These are phyloP conservation scores for Candida orba DNA, from an alignment of 805 yeast genomes.

Conservation along the genomic window DNA sequence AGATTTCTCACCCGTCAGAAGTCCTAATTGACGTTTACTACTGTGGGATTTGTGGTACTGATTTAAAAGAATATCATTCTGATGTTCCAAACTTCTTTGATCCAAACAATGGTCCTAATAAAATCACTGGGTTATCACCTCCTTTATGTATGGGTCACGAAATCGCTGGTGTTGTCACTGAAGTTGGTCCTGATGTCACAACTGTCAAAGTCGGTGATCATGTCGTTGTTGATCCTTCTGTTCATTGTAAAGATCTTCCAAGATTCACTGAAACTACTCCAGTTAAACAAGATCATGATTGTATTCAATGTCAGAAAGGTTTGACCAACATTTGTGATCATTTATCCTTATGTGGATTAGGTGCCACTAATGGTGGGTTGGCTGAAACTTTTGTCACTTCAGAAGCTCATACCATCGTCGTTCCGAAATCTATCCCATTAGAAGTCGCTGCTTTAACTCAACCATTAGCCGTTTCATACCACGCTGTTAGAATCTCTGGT, in stretches of 20 bases:
- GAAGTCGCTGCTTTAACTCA: slow-evolving; percentile 48
- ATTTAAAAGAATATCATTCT: slow-evolving; percentile 45
- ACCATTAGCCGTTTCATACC: slow-evolving; percentile 56
- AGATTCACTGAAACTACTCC: slow-evolving; percentile 29
- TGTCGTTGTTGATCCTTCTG: slow-evolving; percentile 58
- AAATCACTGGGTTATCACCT: slow-evolving; percentile 32
- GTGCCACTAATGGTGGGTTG: slow-evolving; percentile 50
- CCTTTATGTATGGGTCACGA: slow-evolving; percentile 53
- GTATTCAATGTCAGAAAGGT: slow-evolving; percentile 45
- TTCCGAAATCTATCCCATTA: slow-evolving; percentile 34
- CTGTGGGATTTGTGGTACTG: slow-evolving; percentile 63
- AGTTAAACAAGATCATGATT: slow-evolving; percentile 25
- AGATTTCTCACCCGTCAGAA: slow-evolving; percentile 30
- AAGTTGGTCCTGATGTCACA: slow-evolving; percentile 39
- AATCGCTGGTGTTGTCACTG: slow-evolving; percentile 38
- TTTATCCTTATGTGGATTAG: slow-evolving; percentile 46
- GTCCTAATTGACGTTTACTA: slow-evolving; percentile 38
- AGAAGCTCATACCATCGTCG: slow-evolving; percentile 31
- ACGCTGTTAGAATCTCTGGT: slow-evolving; percentile 39
- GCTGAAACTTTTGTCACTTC: slow-evolving; percentile 41
- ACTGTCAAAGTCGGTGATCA: slow-evolving; percentile 44
- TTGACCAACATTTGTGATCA: slow-evolving; percentile 45
- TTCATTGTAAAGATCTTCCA: slow-evolving; percentile 44
- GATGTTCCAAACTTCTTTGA: slow-evolving; percentile 57
- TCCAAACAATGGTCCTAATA: slow-evolving; percentile 29